Evolutionary conservation across 805 yeast genomes (phyloP), one percentile per base, ranked within the genome.

Genomic region (Metschnikowia vanudenii): DNA sequence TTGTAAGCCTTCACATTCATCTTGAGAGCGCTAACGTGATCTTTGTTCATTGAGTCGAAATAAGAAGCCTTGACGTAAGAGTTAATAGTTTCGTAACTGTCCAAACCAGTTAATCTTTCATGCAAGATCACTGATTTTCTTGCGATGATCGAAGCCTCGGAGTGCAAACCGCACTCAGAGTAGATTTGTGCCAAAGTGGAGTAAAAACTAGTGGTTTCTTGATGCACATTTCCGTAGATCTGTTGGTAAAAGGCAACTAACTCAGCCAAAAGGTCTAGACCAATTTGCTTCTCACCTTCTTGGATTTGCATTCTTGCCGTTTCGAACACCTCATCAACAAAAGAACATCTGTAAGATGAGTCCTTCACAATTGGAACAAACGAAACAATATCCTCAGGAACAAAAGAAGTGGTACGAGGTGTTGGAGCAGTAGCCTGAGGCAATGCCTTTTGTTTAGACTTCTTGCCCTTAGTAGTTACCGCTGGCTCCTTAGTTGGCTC

Each of bases 71-170:
- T 89, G 56, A 83, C 74, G 62, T 85, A 79, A 34, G 88, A 73
- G 54, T 88, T 76, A 32, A 88, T 65, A 20, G 91, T 78, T 53
- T 89, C 92, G 58, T 78, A 79, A 12, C 94, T 79, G 61, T 92
- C 98, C 52, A 82, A 65, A 51, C 99, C 99, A 42, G 73, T 65
- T 11, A 82, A 75, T 68, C 98, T 82, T 73, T 92, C 98, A 49
- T 83, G 75, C 50, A 90, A 80, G 33, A 80, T 71, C 51, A 82
- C 76, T 1, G 96, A 80, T 62, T 80, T 84, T 56, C 94, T 80
- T 14, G 84, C 79, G 53, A 79, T 70, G 11, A 74, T 76, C 43
- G 81, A 74, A 11, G 97, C 90, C 53, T 80, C 82, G 19, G 71
- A 68, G 17, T 68, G 62, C 56, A 77, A 67, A 13, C 81, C 81